Percentiles rank a stretch among this genome's conserved stretches.
Evolutionary conservation across 495 filamentous ascomycete species (phyloP).

Genomic region (Darksidea phi): DNA sequence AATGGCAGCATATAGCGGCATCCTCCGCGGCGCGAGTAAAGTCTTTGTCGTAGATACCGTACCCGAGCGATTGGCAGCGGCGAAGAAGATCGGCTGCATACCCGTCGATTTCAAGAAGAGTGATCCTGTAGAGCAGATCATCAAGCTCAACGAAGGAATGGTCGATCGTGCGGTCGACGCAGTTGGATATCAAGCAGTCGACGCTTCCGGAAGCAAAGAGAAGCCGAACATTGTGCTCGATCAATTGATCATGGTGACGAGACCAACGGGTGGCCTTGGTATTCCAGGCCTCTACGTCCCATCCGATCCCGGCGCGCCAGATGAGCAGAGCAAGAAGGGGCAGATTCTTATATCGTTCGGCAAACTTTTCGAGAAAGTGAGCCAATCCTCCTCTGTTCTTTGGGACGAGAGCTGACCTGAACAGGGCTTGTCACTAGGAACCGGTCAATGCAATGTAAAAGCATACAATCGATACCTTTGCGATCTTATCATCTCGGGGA

Average conservation of each 20-base stretch:
- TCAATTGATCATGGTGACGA: slow-evolving; percentile 42
- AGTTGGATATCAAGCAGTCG: slow-evolving; percentile 30
- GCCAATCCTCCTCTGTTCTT: background rate
- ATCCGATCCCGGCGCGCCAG: slow-evolving; percentile 42
- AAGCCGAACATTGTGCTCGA: slow-evolving; percentile 46
- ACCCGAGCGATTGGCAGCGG: slow-evolving; percentile 50
- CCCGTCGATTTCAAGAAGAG: slow-evolving; percentile 43
- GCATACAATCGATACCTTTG: slow-evolving; percentile 58
- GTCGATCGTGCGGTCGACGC: slow-evolving; percentile 47
- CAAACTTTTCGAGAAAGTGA: slow-evolving; percentile 61
- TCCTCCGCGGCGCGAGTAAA: slow-evolving; percentile 52
- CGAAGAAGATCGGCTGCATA: slow-evolving; percentile 54
- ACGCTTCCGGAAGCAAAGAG: slow-evolving; percentile 39
- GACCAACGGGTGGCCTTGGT: slow-evolving; percentile 42
- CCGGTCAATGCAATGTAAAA: slow-evolving; percentile 62
- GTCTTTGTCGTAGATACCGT: slow-evolving; percentile 59
- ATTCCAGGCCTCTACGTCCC: slow-evolving; percentile 47
- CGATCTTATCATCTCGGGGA: slow-evolving; percentile 58
- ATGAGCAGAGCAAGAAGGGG: slow-evolving; percentile 25
- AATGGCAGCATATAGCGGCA: slow-evolving; percentile 58
- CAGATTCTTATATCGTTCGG: slow-evolving; percentile 60
- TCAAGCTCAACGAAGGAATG: slow-evolving; percentile 45
- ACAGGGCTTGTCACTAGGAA: slow-evolving; percentile 51
- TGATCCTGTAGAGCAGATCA: slow-evolving; percentile 48
- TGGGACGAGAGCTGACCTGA: slow-evolving; percentile 5